Conservation (phyloP, 805 yeast genomes). For the Myxozyma geophila region DNA sequence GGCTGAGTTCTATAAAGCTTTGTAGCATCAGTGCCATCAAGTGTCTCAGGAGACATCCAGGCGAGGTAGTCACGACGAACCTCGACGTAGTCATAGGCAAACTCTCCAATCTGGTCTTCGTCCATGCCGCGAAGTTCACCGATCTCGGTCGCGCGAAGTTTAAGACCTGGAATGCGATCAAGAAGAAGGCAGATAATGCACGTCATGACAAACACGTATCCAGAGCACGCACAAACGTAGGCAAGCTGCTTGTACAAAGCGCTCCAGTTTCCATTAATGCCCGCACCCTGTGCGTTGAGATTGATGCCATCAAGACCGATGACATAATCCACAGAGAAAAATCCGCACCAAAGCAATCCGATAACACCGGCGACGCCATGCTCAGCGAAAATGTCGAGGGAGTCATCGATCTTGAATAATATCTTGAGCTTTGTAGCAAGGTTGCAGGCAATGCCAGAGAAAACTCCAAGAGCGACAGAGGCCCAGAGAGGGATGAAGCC, state of each 20-base stretch:
- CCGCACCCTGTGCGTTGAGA: conserved; percentile 75
- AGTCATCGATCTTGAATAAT: conserved; percentile 81
- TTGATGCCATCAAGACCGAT: conserved; percentile 81
- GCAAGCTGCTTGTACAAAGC: conserved; percentile 91
- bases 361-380: conserved; percentile 96
- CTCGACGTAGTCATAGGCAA: conserved; percentile 98
- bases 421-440: conserved; percentile 87
- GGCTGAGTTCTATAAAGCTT: not conserved
- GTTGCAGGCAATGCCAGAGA: conserved; percentile 83
- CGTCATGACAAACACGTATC: conserved; percentile 77
- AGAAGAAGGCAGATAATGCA: conserved; percentile 73
- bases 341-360: conserved; percentile 82
- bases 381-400: conserved; percentile 93
- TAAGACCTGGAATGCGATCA: conserved; percentile 80
- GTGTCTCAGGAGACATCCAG: conserved; percentile 39
- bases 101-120: conserved; percentile 96
- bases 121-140: conserved; percentile 91
- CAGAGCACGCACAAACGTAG: conserved; percentile 72
- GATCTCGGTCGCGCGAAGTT: conserved; percentile 77
- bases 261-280: conserved; percentile 87
- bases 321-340: conserved; percentile 87
- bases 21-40: not conserved
- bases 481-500: conserved; percentile 93
- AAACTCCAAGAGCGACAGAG: conserved; percentile 79
- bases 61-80: conserved; percentile 79